Percentiles rank a stretch among this genome's conserved stretches.
phyloP scores from a whole-genome alignment of 805 yeast species.

The Teunomyces cretensis region DNA sequence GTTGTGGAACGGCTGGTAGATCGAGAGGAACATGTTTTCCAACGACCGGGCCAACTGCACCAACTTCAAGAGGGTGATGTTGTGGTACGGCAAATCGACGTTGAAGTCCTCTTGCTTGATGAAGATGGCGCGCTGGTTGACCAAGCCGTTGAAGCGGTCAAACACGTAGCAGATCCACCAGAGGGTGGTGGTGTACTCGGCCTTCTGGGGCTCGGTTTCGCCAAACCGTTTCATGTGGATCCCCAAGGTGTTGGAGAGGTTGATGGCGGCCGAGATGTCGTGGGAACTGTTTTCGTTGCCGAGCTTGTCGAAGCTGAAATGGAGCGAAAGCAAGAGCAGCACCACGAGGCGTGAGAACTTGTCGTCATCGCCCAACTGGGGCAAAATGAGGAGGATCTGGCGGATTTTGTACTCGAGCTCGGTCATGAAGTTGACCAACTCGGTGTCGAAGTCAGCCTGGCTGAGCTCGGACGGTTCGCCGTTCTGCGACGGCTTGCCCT shows the following conservation, averaged over 20 bases:
- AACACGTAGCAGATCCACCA: slow-evolving; percentile 37
- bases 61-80: slow-evolving; percentile 22
- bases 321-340: slow-evolving; percentile 23
- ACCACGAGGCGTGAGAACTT: slow-evolving; percentile 22
- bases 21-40: slow-evolving; percentile 24
- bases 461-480: neutral
- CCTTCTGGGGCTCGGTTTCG: slow-evolving; percentile 9
- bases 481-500: slow-evolving; percentile 7
- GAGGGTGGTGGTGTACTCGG: slow-evolving; percentile 21
- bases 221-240: slow-evolving; percentile 24
- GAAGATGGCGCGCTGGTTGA: slow-evolving; percentile 26
- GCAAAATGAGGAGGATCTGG: slow-evolving; percentile 27
- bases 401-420: slow-evolving; percentile 32
- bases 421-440: slow-evolving; percentile 16
- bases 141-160: slow-evolving; percentile 32
- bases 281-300: slow-evolving; percentile 32
- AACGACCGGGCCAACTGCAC: slow-evolving; percentile 26
- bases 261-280: slow-evolving; percentile 30
- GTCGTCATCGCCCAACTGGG: slow-evolving; percentile 33
- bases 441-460: slow-evolving; percentile 9
- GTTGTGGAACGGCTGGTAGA: slow-evolving; percentile 21
- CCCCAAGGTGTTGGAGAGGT: slow-evolving; percentile 23
- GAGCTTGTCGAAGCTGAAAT: slow-evolving; percentile 22
- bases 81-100: slow-evolving; percentile 28
- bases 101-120: slow-evolving; percentile 33